Evolutionary conservation across 1,139 yeast species (phyloP).

Genomic region (Blastobotrys elegans): DNA sequence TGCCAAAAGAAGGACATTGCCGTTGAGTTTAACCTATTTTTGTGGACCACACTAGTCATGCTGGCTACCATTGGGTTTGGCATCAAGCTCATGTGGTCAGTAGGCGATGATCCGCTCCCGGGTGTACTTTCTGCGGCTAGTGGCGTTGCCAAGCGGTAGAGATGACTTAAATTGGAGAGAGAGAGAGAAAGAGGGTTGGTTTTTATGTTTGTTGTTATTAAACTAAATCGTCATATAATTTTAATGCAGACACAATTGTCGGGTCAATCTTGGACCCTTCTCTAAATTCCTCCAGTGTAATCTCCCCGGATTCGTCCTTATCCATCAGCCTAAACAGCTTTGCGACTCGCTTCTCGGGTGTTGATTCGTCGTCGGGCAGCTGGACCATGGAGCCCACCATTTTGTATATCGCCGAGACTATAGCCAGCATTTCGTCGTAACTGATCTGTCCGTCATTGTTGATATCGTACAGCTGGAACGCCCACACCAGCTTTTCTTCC

Average conservation of each 20-base stretch:
- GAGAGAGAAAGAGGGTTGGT: too few relatives aligned
- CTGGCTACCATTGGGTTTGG: constrained; percentile 47
- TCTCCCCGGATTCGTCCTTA: constrained; percentile 62
- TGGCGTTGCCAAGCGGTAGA: neutral
- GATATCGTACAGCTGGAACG: constrained; percentile 81
- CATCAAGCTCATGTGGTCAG: constrained; percentile 46
- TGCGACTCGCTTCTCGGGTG: constrained; percentile 83
- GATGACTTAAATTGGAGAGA: constrained; percentile 27
- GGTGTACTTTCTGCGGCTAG: constrained; percentile 46
- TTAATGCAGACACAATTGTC: constrained; percentile 72
- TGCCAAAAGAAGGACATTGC: constrained; percentile 65
- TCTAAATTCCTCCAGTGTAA: constrained; percentile 76
- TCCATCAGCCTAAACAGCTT: constrained; percentile 74
- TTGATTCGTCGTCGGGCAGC: constrained; percentile 83
- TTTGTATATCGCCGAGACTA: constrained; percentile 80
- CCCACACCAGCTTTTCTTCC: constrained; percentile 78
- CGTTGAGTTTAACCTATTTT: constrained; percentile 57
- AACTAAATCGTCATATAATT: constrained; percentile 51
- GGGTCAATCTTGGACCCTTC: constrained; percentile 79
- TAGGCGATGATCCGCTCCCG: constrained; percentile 61
- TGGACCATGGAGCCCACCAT: constrained; percentile 97
- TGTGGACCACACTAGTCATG: constrained; percentile 58
- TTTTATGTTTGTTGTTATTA: neutral
- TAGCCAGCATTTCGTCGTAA: constrained; percentile 72
- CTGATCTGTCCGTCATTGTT: constrained; percentile 70